Evolutionary conservation across 2,329 filamentous ascomycete species (phyloP), one percentile per base, ranked within the genome.

Genomic region (Colletotrichum truncatum): DNA sequence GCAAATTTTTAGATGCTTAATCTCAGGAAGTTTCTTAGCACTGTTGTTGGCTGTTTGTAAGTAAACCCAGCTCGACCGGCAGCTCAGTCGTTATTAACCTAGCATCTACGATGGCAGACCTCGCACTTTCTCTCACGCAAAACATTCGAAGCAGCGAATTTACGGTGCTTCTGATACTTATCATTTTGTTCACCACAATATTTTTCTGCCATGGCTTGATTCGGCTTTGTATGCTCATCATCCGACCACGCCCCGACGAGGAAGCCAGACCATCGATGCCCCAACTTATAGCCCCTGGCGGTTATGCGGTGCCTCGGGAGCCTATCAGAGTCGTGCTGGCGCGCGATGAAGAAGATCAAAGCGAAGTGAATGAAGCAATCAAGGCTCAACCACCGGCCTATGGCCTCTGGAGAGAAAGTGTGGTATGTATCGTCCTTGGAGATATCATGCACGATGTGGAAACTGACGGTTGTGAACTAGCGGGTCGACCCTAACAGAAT

Each of bases 201-300:
- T 89, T 97, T 78, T 96, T 97, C 82, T 91, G 89, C 72, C 93
- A 97, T 77, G 88, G 89, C 41, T 80, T 96, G 14, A 86, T 96
- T 62, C 89, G 92, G 16, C 83, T 97, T 4, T 90, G 87, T 76
- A 85, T 97, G 78, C 77, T 91, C 49, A 77, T 91, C 12, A 78
- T 89, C 58, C 84, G 83, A 34, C 82, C 82, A 78, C 63, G 54
- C 14, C 32, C 55, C 12, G 55, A 71, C 30, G 66, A 67, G n/a
- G 60, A 66, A 36, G 51, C 68, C 45, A 65, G 70, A 16, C 65
- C 68, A 53, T 61, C 68, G 14, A 64, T 75, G 39, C 73, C 76
- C 11, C 81, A 84, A 45, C 83, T 87, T 70, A 79, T 82, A 43
- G 85, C 84, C 1, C 82, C 85, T 3, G 84, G 86, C 11, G 89